Evolutionary conservation across 441 rosid species (phyloP).

Genomic region (Lepidium campestre): DNA sequence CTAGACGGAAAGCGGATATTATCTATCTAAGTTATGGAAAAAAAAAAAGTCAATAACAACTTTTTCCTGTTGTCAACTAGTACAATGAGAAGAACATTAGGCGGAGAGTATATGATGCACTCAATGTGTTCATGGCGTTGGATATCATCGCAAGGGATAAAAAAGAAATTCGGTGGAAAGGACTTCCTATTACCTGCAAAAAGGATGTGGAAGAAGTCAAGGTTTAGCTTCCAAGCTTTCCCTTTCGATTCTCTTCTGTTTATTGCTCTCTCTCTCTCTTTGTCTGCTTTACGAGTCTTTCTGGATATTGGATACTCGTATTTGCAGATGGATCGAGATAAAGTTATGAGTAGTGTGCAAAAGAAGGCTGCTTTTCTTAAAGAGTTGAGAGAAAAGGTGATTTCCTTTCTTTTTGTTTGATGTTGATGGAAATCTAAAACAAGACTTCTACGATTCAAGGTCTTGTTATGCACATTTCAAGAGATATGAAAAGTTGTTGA

Average conservation of each 20-base stretch:
- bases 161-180: constrained; percentile 59
- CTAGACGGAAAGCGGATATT: background rate
- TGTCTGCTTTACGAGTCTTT: background rate
- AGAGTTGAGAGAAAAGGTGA: constrained; percentile 50
- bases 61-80: constrained; percentile 21
- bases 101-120: constrained; percentile 49
- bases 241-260: background rate
- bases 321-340: constrained; percentile 32
- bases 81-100: constrained; percentile 53
- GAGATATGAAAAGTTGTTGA: background rate
- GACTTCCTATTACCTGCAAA: constrained; percentile 37
- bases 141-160: constrained; percentile 49
- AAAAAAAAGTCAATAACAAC: background rate
- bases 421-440: background rate
- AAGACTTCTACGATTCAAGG: background rate
- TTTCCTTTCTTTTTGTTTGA: background rate
- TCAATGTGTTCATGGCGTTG: constrained; percentile 54
- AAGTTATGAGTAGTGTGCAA: constrained; percentile 32
- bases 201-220: constrained; percentile 44
- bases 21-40: background rate
- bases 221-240: constrained; percentile 23
- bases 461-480: constrained; percentile 5
- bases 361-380: constrained; percentile 48
- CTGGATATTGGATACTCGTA: background rate
- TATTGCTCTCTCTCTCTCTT: background rate